Evolutionary conservation across 257 asterid species (phyloP).

Genomic region (Primulina huaijiensis): DNA sequence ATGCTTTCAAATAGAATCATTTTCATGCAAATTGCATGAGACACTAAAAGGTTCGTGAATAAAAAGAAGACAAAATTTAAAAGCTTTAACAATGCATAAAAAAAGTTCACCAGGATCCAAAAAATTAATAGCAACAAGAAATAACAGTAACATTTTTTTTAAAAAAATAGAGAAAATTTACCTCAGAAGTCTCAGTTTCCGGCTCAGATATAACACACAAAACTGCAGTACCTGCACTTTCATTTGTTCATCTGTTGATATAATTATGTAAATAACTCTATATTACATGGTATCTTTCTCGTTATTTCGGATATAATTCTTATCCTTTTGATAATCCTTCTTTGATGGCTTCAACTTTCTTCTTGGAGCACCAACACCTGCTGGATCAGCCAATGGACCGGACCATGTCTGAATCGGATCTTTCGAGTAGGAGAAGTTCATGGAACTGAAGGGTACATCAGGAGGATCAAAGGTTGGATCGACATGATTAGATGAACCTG

Average conservation of each 20-base stretch:
- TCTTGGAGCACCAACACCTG: constrained; percentile 39
- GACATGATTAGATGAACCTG: constrained; percentile 57
- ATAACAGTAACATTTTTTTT: neutral
- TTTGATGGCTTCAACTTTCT: constrained; percentile 53
- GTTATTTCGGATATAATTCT: constrained; percentile 33
- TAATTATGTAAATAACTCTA: constrained; percentile 15
- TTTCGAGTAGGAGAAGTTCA: constrained; percentile 68
- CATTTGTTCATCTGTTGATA: constrained; percentile 22
- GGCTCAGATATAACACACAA: constrained; percentile 27
- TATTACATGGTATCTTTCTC: constrained; percentile 42
- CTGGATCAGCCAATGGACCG: constrained; percentile 69
- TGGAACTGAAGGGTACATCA: constrained; percentile 65
- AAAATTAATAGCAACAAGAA: constrained; percentile 17
- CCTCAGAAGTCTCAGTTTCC: constrained; percentile 29
- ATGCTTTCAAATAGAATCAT: neutral
- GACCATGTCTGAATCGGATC: constrained; percentile 86
- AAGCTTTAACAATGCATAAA: constrained; percentile 2
- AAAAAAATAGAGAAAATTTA: constrained; percentile 6
- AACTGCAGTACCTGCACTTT: constrained; percentile 29
- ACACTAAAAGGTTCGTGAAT: neutral
- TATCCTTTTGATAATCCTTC: constrained; percentile 45
- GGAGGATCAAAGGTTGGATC: constrained; percentile 55
- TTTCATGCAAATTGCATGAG: neutral
- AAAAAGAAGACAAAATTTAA: neutral
- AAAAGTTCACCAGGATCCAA: constrained; percentile 2